Base-by-base conservation (phyloP, 331 rosid species). In the Arachis monticola region DNA sequence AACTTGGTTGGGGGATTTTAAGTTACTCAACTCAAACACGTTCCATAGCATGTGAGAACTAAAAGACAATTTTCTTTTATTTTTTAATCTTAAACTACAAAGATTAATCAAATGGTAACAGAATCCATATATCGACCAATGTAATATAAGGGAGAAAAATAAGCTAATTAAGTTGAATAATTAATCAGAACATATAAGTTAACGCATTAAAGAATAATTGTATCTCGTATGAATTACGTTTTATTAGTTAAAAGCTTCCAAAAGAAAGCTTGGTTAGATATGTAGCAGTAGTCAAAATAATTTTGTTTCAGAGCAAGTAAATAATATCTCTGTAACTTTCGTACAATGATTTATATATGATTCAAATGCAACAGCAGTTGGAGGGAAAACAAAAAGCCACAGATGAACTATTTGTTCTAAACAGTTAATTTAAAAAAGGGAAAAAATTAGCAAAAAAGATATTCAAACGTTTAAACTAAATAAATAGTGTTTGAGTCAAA, bases 1-100 rank as follows among this genome's bases (percentile, higher is more conserved):
- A 73, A 65, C 69, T 66, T 56, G 2, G 58, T 69, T 75, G 50
- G 59, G 52, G 8, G 60, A 35, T 56, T 68, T 80, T 55, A 80
- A 55, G 11, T 53, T 53, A 8, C 59, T 53, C 17, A 53, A 13
- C 59, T 53, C 7, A 53, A 13, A 53, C 59, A 1, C 8, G 59
- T 11, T 51, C 14, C 11, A 52, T 13, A n/a, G 0, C 31, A 53
- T 53, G 30, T 14, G 14, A n/a, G 30, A 53, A n/a, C n/a, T 51
- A 51, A 10, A 10, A 3, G 12, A 46, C 10, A 8, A 2, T 7
- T 46, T 46, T 46, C 0, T 47, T 51, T 11, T 0, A 10, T 51
- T 12, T 10, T n/a, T 53, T 53, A 4, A n/a, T n/a, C 6, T 47
- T 12, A 4, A n/a, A 5, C 2, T 27, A 14, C 59, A 53, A 13